These are phyloP conservation scores for Mycena belliarum DNA, from an alignment of 768 basidiomycete genomes.

Conservation along the genomic window DNA sequence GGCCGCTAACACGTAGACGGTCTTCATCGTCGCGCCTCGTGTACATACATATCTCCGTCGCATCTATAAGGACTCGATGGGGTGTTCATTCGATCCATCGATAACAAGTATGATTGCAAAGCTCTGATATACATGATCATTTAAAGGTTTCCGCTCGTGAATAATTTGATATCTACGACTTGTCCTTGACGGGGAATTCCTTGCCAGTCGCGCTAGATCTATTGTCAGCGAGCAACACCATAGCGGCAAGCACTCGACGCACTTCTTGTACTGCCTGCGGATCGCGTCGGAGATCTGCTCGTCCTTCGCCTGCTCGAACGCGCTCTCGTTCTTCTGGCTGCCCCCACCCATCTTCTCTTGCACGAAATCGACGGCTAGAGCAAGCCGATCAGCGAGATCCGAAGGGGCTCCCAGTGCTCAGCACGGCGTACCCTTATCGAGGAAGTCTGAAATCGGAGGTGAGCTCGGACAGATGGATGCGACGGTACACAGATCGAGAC, in stretches of 20 bases:
- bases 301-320: conserved; percentile 44
- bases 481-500: conserved; percentile 2
- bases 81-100: no score
- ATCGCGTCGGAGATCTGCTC: conserved; percentile 43
- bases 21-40: no score
- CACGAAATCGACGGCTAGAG: conserved; percentile 39
- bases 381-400: background rate
- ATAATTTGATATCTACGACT: conserved; percentile 17
- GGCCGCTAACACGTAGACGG: no score
- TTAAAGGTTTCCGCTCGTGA: no score
- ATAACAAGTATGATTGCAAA: no score
- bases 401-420: no score
- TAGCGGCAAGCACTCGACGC: background rate
- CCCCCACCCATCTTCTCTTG: conserved; percentile 39
- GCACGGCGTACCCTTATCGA: conserved; percentile 31
- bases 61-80: no score
- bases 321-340: conserved; percentile 43
- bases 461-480: background rate
- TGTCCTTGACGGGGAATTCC: conserved; percentile 38
- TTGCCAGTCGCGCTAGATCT: conserved; percentile 34
- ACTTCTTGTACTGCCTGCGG: conserved; percentile 31
- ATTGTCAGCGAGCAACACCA: background rate
- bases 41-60: no score
- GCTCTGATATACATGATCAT: no score
- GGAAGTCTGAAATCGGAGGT: conserved; percentile 24